Evolutionary conservation across 768 basidiomycete species (phyloP).

Genomic region (Termitomyces eurrhizus): DNA sequence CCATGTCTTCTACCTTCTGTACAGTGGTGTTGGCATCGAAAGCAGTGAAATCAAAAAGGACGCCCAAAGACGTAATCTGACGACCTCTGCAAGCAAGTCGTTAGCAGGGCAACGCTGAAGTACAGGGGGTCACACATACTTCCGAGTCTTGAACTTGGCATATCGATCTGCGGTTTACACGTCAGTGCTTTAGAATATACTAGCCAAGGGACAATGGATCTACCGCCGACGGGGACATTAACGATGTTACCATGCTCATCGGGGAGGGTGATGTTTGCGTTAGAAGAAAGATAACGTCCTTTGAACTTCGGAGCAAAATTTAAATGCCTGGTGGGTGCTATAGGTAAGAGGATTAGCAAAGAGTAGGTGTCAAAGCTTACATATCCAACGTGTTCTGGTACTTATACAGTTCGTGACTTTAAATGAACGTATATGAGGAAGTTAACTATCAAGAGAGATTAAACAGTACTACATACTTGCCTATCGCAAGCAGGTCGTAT

Average conservation of each 20-base stretch:
- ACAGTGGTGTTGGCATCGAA: conserved; percentile 73
- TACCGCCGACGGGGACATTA: conserved; percentile 35
- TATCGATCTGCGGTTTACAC: conserved; percentile 43
- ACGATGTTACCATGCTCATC: conserved; percentile 29
- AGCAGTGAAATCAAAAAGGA: conserved; percentile 72
- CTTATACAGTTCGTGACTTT: conserved; percentile 82
- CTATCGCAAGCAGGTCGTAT: conserved; percentile 81
- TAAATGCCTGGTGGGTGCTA: conserved; percentile 36
- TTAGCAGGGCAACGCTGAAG: neutral
- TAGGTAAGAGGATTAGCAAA: neutral
- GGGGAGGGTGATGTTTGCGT: conserved; percentile 77
- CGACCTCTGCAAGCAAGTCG: conserved; percentile 41
- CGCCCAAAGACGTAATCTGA: conserved; percentile 74
- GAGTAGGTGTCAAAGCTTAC: conserved; percentile 25
- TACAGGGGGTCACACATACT: conserved; percentile 36
- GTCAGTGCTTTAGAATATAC: neutral
- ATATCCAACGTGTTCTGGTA: conserved; percentile 68
- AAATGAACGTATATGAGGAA: conserved; percentile 26
- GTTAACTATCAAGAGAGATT: conserved; percentile 30
- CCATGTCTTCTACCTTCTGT: conserved; percentile 69
- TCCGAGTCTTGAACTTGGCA: conserved; percentile 69
- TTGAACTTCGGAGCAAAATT: conserved; percentile 62
- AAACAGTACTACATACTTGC: conserved; percentile 52
- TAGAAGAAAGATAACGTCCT: conserved; percentile 79
- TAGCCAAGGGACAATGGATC: neutral